Evolutionary conservation across 495 filamentous ascomycete species (phyloP), one percentile per base, ranked within the genome.

Genomic region (Apodospora peruviana): DNA sequence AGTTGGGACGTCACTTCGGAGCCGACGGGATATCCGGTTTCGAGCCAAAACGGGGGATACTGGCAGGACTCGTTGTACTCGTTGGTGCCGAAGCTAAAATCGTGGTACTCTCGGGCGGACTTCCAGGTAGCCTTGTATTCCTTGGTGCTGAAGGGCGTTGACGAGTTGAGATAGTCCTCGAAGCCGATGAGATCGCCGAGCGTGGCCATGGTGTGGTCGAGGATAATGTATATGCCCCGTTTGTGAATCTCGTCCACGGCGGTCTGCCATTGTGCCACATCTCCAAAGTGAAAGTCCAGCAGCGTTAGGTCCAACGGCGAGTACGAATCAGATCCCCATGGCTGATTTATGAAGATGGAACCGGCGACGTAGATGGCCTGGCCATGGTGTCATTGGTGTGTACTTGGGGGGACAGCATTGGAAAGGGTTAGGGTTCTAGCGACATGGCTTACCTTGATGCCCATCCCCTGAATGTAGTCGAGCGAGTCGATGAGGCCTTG

Each of bases 381-480:
- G 11, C n/a, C 18, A 45, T 18, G 4, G 21, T 23, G 40, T 16
- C 4, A 17, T 41, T n/a, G n/a, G 39, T 41, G 39, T 22, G 51
- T 82, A 85, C 37, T 81, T 69, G 60, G 86, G 83, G 2, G 85
- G 22, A 87, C 63, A 10, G 80, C 8, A 83, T 56, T 85, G 87
- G 47, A 85, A 79, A 0, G 84, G 83, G 53, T n/a, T n/a, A n/a
- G n/a, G n/a, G n/a, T n/a, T n/a, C n/a, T n/a, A n/a, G n/a, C n/a
- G 87, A 78, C 16, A 14, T 2, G 4, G 7, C 2, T 22, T 22
- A 58, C 56, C 48, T 56, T 85, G 56, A 87, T 80, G 2, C 84
- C 84, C 79, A 86, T 80, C 17, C 84, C 84, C 51, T 86, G 82
- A 32, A 88, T 53, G 59, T 88, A 88, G 56, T 88, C 84, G 43